Evolutionary conservation across 179 eudicot species (phyloP), one percentile per base, ranked within the genome.

Genomic region (Vitellaria paradoxa): DNA sequence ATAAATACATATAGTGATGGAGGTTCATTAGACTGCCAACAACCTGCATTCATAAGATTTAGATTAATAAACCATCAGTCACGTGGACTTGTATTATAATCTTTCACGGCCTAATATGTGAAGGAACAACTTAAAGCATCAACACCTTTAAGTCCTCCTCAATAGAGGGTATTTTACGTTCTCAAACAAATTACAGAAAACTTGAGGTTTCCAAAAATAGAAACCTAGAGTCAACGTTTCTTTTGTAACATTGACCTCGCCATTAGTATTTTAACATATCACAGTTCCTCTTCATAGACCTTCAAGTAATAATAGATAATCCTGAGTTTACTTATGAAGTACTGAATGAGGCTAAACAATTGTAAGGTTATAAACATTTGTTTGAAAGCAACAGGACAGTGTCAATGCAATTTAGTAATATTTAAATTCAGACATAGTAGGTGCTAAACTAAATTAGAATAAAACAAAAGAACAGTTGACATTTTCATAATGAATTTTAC

Each of bases 1-100:
- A 96, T 88, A 80, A 96, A 94, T 37, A 94, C 68, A 82, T 84
- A 96, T 57, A 96, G 88, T 68, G 94, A 88, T 76, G 99, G 97
- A 53, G 93, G 93, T 46, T 81, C 87, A 57, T 86, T 86, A 46
- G 97, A 89, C 79, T 94, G 76, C 99, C 99, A 96, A 73, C 96
- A 96, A 70, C 77, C 99, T 96, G 91, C 87, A 87, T 42, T 49
- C 62, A 74, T 13, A 26, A 65, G 74, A 2, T 47, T 62, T 50
- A 69, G 62, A 42, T 21, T 15, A 42, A 50, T n/a, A n/a, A 78
- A 71, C 52, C 76, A 50, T 63, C 64, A 72, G 70, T 47, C 46
- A 49, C 49, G 15, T 30, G 21, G 21, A 65, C 21, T 40, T 23
- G n/a, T n/a, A 7, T 42, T 11, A 13, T 24, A 53, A 65, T 10